phyloP scores from a whole-genome alignment of 2,329 filamentous ascomycete genomes.

The Scedosporium aurantiacum region DNA sequence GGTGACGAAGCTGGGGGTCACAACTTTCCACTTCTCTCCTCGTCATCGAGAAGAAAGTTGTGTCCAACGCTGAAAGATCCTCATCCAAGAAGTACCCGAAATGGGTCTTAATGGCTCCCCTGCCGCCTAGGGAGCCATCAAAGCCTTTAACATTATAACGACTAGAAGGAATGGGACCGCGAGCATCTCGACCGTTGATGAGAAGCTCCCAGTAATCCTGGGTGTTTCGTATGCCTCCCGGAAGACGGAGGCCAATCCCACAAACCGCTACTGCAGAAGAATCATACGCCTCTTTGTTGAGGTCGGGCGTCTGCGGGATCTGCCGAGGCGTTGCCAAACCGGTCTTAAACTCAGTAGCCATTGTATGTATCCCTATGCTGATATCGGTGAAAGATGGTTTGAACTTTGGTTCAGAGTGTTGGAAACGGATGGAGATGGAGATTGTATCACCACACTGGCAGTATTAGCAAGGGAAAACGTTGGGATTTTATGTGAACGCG shows the following conservation, averaged over 20 bases:
- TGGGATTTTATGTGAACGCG: too few species aligned
- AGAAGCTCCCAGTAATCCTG: constrained; percentile 21
- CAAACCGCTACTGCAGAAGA: constrained; percentile 22
- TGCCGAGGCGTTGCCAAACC: not conserved
- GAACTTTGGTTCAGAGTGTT: too few species aligned
- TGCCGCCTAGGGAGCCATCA: constrained; percentile 14
- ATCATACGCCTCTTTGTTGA: constrained; percentile 8
- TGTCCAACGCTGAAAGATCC: constrained; percentile 18
- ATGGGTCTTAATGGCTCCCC: constrained; percentile 9
- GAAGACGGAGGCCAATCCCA: constrained; percentile 15
- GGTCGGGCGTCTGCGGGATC: not conserved
- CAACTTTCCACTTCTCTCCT: constrained; percentile 12
- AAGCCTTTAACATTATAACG: constrained; percentile 13
- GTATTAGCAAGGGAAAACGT: too few species aligned
- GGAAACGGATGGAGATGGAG: not conserved
- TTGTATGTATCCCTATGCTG: not conserved
- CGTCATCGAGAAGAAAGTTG: constrained; percentile 21
- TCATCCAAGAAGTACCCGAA: constrained; percentile 13
- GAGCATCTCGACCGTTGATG: constrained; percentile 15
- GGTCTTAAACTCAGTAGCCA: not conserved
- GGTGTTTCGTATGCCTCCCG: constrained; percentile 16
- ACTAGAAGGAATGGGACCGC: constrained; percentile 15
- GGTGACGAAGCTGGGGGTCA: constrained; percentile 21
- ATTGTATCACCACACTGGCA: too few species aligned
- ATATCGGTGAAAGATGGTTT: not conserved